phyloP scores from a whole-genome alignment of 371 early-diverging fungal genomes.

The Fennellomyces sp. region DNA sequence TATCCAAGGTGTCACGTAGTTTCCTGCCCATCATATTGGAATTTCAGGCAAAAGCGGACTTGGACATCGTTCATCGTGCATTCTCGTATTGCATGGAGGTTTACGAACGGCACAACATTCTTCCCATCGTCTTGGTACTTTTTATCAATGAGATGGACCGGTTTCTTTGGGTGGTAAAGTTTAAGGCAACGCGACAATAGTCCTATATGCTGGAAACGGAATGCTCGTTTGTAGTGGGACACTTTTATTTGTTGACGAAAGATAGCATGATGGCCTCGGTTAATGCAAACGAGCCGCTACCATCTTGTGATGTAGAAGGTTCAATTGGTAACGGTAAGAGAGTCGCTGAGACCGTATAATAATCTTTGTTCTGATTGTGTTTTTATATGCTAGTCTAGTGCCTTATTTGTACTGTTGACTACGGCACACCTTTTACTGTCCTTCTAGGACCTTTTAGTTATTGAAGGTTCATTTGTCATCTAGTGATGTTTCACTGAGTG shows the following conservation, averaged over 20 bases:
- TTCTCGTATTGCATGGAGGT: background rate
- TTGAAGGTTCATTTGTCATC: too few relatives aligned
- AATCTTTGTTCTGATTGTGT: too few relatives aligned
- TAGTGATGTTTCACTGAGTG: too few relatives aligned
- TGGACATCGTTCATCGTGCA: background rate
- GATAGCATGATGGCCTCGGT: background rate
- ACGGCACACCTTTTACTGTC: too few relatives aligned
- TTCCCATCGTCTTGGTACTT: conserved; percentile 1
- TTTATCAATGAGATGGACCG: too few relatives aligned
- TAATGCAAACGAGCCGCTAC: background rate
- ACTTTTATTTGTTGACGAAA: conserved; percentile 6
- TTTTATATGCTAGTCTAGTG: too few relatives aligned
- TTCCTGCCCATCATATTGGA: background rate
- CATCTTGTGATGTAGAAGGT: too few relatives aligned
- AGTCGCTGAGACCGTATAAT: too few relatives aligned
- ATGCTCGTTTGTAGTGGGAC: background rate
- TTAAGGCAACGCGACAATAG: background rate
- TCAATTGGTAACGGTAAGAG: too few relatives aligned
- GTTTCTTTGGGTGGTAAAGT: background rate
- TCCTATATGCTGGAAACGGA: background rate
- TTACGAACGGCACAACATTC: background rate
- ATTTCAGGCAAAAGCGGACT: conserved; percentile 5
- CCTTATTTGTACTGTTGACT: too few relatives aligned
- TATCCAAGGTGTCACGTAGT: background rate
- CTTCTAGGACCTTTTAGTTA: too few relatives aligned